These are phyloP conservation scores for Capsella bursapastoris DNA, from an alignment of 345 rosid species.

Conservation along the genomic window DNA sequence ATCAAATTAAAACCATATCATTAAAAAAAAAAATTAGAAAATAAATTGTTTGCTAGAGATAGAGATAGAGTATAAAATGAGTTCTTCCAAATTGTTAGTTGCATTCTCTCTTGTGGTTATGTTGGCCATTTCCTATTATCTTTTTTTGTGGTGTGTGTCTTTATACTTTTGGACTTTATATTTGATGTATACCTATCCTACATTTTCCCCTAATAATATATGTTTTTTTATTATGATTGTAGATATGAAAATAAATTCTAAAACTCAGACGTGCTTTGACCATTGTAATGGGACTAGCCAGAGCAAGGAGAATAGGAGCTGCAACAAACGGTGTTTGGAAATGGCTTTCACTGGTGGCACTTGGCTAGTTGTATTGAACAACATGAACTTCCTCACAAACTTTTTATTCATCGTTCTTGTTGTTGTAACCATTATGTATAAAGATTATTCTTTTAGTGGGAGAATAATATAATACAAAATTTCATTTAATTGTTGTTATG, in stretches of 20 bases:
- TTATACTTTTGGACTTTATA: neutral
- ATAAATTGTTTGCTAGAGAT: neutral
- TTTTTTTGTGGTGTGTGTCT: constrained; percentile 13
- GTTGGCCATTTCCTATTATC: neutral
- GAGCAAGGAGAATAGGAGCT: constrained; percentile 1
- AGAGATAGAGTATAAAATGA: neutral
- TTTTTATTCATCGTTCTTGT: constrained; percentile 12
- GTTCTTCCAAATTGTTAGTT: constrained; percentile 6
- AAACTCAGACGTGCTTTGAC: constrained; percentile 8
- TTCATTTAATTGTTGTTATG: neutral
- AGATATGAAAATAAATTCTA: constrained; percentile 9
- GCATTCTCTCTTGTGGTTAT: neutral
- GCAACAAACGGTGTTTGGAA: constrained; percentile 20
- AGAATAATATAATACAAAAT: neutral
- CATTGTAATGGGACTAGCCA: neutral
- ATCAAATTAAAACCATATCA: neutral
- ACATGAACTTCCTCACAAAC: constrained; percentile 10
- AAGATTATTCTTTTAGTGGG: neutral
- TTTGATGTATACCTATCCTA: neutral
- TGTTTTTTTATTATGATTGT: neutral
- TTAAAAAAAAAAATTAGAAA: neutral
- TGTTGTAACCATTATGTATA: constrained; percentile 10
- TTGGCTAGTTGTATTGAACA: constrained; percentile 18
- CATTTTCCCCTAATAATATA: neutral
- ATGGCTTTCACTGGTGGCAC: neutral